Evolutionary conservation across 805 yeast genomes (phyloP).

Genomic region (Komagataella phaffii): DNA sequence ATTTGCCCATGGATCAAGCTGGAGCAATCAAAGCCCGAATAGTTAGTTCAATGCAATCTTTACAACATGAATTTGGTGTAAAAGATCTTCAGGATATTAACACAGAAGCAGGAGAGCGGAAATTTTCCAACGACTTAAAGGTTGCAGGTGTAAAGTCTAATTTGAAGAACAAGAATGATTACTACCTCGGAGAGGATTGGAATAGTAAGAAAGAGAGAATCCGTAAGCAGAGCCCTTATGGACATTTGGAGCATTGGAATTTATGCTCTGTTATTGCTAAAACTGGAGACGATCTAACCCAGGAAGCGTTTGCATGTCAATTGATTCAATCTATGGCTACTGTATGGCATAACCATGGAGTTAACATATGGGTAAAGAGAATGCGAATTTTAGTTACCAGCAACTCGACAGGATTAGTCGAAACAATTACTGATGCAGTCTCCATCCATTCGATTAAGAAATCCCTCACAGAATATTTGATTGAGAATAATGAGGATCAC

Average conservation of each 20-base stretch:
- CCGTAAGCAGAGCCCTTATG: slow-evolving; percentile 63
- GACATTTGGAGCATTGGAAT: slow-evolving; percentile 89
- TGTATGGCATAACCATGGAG: slow-evolving; percentile 61
- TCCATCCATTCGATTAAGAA: slow-evolving; percentile 92
- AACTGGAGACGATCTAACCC: slow-evolving; percentile 91
- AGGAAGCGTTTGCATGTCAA: slow-evolving; percentile 97
- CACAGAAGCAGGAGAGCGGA: slow-evolving; percentile 82
- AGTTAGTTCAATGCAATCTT: slow-evolving; percentile 60
- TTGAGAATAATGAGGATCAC: slow-evolving; percentile 53
- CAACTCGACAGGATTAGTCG: slow-evolving; percentile 83
- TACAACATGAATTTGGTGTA: slow-evolving; percentile 54
- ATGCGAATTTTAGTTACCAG: slow-evolving; percentile 91
- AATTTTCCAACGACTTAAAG: slow-evolving; percentile 83
- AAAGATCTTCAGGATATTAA: slow-evolving; percentile 34
- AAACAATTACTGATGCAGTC: slow-evolving; percentile 89
- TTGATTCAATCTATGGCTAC: slow-evolving; percentile 75
- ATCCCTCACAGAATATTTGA: slow-evolving; percentile 67
- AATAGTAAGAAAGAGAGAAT: slow-evolving; percentile 67
- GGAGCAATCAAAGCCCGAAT: slow-evolving; percentile 55
- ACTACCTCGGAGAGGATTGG: slow-evolving; percentile 89
- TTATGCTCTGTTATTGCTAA: slow-evolving; percentile 90
- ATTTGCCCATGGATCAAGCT: slow-evolving; percentile 44
- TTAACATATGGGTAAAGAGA: slow-evolving; percentile 81
- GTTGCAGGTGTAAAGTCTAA: slow-evolving; percentile 49
- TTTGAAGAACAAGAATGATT: slow-evolving; percentile 15